These are phyloP conservation scores for Vigna mungo DNA, from an alignment of 306 rosid genomes.

Conservation along the genomic window DNA sequence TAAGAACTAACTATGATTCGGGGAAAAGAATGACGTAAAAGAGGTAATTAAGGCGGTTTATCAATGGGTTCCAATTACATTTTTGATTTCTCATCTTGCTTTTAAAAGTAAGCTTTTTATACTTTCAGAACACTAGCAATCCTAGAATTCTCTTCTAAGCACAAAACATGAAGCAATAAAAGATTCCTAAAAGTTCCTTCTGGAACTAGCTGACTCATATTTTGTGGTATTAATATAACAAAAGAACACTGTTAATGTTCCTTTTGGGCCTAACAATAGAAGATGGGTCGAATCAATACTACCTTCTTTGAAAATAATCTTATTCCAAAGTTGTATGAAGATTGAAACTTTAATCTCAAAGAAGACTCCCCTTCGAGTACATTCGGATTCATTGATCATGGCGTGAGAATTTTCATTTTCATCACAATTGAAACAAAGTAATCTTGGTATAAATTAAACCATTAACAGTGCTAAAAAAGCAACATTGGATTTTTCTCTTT, in stretches of 20 bases:
- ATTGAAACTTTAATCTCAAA: neutral
- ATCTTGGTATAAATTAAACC: too few species aligned
- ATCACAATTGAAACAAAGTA: too few species aligned
- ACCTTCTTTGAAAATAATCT: too few species aligned
- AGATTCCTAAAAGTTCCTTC: neutral
- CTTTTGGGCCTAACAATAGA: neutral
- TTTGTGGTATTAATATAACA: too few species aligned
- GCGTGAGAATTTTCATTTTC: too few species aligned
- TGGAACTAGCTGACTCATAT: neutral
- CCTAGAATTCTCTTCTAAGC: neutral
- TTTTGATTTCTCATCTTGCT: neutral
- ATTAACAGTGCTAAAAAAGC: too few species aligned
- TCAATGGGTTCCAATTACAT: neutral
- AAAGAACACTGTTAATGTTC: neutral
- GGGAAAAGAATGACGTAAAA: neutral
- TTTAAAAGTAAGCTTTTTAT: too few species aligned
- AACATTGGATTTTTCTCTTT: too few species aligned
- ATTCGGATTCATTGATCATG: too few species aligned
- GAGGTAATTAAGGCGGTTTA: neutral
- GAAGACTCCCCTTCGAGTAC: too few species aligned
- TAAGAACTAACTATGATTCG: neutral
- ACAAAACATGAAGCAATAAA: neutral
- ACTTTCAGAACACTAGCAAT: neutral
- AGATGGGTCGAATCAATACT: neutral
- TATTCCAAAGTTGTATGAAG: neutral